Base-by-base conservation (phyloP, 257 asterid genomes). In the Cruciata laevipes region DNA sequence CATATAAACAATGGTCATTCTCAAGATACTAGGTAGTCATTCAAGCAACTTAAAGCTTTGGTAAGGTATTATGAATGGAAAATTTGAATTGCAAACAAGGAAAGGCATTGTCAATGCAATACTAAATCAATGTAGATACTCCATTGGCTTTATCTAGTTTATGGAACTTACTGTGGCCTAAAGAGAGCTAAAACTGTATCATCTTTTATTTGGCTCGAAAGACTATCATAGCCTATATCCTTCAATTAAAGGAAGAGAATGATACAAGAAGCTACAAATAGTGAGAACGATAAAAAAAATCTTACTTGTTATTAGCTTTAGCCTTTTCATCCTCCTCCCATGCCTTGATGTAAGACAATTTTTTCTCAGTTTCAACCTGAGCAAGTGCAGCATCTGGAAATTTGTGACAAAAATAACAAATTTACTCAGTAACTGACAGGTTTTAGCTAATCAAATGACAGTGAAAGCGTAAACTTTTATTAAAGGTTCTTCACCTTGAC, bases 301-400 rank as follows among this genome's bases (percentile, higher is more conserved):
- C 81, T 77, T 77, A 90, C 97, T 81, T 88, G 87, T 90, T 90
- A 63, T 88, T 89, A 52, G 77, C 89, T 86, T 82, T 90, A 78
- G 80, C 38, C 21, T 88, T 88, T 74, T 88, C 96, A 55, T 82
- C 77, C 25, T 90, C 96, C 73, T 88, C 97, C 97, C 96, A 90
- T 51, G 97, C 97, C 79, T 85, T 86, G 69, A 88, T 71, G 71
- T 75, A 86, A 5, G 96, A 85, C 68, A 69, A 27, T 68, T 67
- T 85, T 82, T 90, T 90, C 21, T 90, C 93, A 13, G 67, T 78
- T 49, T 78, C 86, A 71, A 90, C 83, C 81, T 85, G 76, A 25
- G 97, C 85, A 38, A 90, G 95, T 77, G 91, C 91, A 76, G 82
- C 70, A 81, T 90, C 97, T 90, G 79, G 31, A 75, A 55, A 67